These are phyloP conservation scores for Poronia punctata DNA, from an alignment of 495 filamentous ascomycete genomes.

Conservation along the genomic window DNA sequence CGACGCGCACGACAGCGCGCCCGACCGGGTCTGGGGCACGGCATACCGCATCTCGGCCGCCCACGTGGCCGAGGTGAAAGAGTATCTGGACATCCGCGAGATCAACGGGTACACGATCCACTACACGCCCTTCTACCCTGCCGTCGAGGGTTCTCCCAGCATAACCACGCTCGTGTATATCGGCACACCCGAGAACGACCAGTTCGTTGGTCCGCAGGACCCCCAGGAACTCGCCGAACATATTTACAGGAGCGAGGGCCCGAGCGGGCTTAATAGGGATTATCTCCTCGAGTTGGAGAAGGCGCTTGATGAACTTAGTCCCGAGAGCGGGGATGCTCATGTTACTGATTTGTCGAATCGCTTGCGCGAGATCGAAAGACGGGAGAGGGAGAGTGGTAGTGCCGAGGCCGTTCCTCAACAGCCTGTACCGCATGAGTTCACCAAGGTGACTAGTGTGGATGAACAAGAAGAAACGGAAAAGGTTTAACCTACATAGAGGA, in stretches of 20 bases:
- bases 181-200: slow-evolving; percentile 86
- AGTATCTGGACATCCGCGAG: slow-evolving; percentile 92
- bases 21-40: slow-evolving; percentile 76
- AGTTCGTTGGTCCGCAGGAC: slow-evolving; percentile 80
- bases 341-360: slow-evolving; percentile 56
- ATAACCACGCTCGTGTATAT: slow-evolving; percentile 76
- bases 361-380: slow-evolving; percentile 48
- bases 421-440: slow-evolving; percentile 33
- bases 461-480: slow-evolving; percentile 56
- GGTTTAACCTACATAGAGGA: no score
- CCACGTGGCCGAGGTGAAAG: slow-evolving; percentile 71
- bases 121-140: slow-evolving; percentile 72
- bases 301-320: slow-evolving; percentile 65
- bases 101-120: slow-evolving; percentile 94
- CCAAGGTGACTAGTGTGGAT: slow-evolving; percentile 43
- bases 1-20: slow-evolving; percentile 56
- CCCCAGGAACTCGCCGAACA: slow-evolving; percentile 76
- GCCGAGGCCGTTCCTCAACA: slow-evolving; percentile 8
- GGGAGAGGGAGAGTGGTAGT: slow-evolving; percentile 16
- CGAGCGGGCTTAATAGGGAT: slow-evolving; percentile 85
- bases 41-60: slow-evolving; percentile 79
- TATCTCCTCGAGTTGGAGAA: slow-evolving; percentile 80
- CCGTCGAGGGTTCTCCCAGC: slow-evolving; percentile 31
- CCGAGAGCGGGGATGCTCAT: slow-evolving; percentile 79
- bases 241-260: slow-evolving; percentile 68